Evolutionary conservation across 2,329 filamentous ascomycete genomes (phyloP).

Genomic region (Fusarium zealandicum): DNA sequence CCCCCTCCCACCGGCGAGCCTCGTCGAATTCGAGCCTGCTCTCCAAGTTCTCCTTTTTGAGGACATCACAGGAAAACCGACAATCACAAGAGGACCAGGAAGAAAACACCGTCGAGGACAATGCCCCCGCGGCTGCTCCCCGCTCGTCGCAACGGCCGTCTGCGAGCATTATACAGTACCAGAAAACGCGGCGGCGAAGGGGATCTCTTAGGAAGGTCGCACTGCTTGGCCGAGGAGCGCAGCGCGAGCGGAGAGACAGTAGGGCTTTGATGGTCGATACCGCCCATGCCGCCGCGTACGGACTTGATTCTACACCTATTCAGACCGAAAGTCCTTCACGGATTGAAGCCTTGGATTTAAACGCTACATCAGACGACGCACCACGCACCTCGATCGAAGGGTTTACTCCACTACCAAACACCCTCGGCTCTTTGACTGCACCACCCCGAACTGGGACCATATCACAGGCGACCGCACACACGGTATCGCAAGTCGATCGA

Average conservation of each 20-base stretch:
- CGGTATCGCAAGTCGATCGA: constrained; percentile 24
- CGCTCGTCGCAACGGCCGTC: constrained; percentile 38
- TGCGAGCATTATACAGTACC: constrained; percentile 49
- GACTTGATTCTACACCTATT: constrained; percentile 23
- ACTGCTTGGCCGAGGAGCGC: constrained; percentile 76
- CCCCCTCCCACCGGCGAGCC: constrained; percentile 50
- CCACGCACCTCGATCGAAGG: constrained; percentile 57
- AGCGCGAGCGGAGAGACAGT: constrained; percentile 64
- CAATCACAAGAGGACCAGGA: constrained; percentile 38
- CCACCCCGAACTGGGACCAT: constrained; percentile 17
- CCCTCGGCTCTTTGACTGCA: constrained; percentile 19
- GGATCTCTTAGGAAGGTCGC: constrained; percentile 89
- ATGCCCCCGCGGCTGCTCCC: constrained; percentile 47
- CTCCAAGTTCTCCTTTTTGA: constrained; percentile 74
- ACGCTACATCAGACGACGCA: constrained; percentile 53
- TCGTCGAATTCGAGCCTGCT: constrained; percentile 69
- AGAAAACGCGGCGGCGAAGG: constrained; percentile 71
- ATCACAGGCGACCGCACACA: constrained; percentile 23
- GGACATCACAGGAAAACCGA: constrained; percentile 48
- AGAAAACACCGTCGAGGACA: constrained; percentile 49
- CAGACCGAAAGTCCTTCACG: constrained; percentile 35
- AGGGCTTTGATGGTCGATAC: constrained; percentile 55
- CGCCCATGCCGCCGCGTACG: constrained; percentile 40
- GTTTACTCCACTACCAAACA: constrained; percentile 48
- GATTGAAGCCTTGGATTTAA: constrained; percentile 54